Evolutionary conservation across 2,329 filamentous ascomycete genomes (phyloP), one percentile per base, ranked within the genome.

Genomic region (Fusarium graminum): DNA sequence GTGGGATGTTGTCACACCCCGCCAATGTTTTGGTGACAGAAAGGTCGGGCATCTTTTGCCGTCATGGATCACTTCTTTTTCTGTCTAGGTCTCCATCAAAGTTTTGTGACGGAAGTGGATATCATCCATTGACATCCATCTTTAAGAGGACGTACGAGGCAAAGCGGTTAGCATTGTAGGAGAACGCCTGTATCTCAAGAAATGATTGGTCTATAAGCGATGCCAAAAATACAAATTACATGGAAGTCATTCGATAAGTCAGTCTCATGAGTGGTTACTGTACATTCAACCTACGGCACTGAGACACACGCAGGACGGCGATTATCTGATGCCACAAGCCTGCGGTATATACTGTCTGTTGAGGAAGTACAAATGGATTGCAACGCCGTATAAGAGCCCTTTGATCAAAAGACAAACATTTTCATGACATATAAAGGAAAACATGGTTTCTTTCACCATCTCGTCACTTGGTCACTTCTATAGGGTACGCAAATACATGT

Each of bases 21-120:
- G 70, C 71, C 67, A 70, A 39, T 47, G 53, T 46, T 63, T 62
- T 45, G 49, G 40, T 11, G 69, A 72, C 65, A 71, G 56, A 73
- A 73, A 58, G 46, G 7, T 19, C 7, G 8, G 9, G n/a, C 56
- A 63, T 5, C 2, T 0, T 12, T 1, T 2, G 4, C 11, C 36
- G 13, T n/a, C 1, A 7, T 26, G 22, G 16, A 46, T 4, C 2
- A 22, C 10, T 9, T 25, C 28, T 2, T 11, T 52, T 63, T 66
- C 14, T 59, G 63, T 55, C 51, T 46, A 25, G 30, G 28, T 51
- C 68, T 56, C 70, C 70, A 60, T 70, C 40, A 41, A 47, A 72
- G 61, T 65, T 65, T 68, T 72, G 68, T 72, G 60, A 72, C 52
- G 57, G 50, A 66, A 68, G 67, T 71, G 65, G 69, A 60, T 52